Conservation (phyloP, 2,329 filamentous ascomycete genomes). For the Beauveria australis region DNA sequence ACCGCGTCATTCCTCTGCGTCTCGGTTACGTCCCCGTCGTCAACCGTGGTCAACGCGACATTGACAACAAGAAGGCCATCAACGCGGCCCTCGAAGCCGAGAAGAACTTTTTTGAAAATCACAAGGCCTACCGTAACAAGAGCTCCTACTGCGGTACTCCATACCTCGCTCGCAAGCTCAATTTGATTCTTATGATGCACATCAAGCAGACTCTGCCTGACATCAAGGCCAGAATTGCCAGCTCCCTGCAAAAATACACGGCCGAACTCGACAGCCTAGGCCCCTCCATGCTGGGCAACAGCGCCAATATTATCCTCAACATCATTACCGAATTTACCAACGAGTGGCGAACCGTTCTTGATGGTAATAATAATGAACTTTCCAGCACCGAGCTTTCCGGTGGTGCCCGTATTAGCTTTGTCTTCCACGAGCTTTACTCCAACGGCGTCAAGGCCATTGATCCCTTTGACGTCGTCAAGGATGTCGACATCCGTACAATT, state of each 20-base stretch:
- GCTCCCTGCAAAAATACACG: conserved; percentile 85
- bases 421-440: conserved; percentile 96
- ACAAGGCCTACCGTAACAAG: conserved; percentile 98
- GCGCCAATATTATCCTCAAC: conserved; percentile 91
- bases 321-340: conserved; percentile 99
- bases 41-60: conserved; percentile 95
- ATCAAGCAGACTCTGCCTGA: conserved; percentile 99
- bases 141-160: conserved; percentile 97
- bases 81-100: conserved; percentile 84
- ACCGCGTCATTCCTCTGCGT: conserved; percentile 89
- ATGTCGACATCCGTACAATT: conserved; percentile 92
- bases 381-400: conserved; percentile 92
- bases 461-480: conserved; percentile 95
- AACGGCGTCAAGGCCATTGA: conserved; percentile 97
- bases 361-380: conserved; percentile 93
- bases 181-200: conserved; percentile 99
- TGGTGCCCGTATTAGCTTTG: conserved; percentile 96
- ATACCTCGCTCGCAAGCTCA: conserved; percentile 92
- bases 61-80: conserved; percentile 96
- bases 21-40: conserved; percentile 96
- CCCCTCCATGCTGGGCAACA: conserved; percentile 92
- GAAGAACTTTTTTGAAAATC: conserved; percentile 95
- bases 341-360: conserved; percentile 91
- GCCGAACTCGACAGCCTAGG: conserved; percentile 75
- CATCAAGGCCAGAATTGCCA: conserved; percentile 94